Conservation (phyloP, 148 eudicot genomes). For the Fagopyrum esculentum region DNA sequence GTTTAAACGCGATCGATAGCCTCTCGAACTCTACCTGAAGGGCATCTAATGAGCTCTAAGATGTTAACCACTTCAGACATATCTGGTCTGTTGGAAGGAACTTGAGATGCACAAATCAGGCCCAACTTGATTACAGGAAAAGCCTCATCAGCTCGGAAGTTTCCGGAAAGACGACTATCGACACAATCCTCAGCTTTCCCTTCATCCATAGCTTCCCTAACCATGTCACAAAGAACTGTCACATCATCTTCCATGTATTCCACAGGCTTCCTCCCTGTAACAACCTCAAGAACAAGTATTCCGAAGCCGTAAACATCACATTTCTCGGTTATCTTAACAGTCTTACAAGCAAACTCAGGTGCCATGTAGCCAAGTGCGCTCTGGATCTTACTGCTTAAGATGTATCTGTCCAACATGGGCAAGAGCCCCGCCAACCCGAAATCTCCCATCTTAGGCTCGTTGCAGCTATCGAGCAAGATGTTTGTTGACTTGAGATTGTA, state of each 20-base stretch:
- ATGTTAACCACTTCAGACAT: conserved; percentile 86
- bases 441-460: conserved; percentile 68
- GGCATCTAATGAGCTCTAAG: conserved; percentile 68
- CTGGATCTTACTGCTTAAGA: conserved; percentile 78
- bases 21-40: conserved; percentile 33
- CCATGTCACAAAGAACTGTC: conserved; percentile 78
- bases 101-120: conserved; percentile 88
- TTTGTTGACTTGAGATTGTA: conserved; percentile 79
- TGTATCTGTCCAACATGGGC: conserved; percentile 65
- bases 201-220: conserved; percentile 76
- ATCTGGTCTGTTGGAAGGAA: conserved; percentile 88
- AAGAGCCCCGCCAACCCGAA: conserved; percentile 71
- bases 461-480: conserved; percentile 42
- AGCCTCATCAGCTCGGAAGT: conserved; percentile 62
- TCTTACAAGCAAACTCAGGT: conserved; percentile 82
- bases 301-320: conserved; percentile 87
- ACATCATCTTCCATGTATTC: conserved; percentile 98
- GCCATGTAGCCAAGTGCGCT: conserved; percentile 93
- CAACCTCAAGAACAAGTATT: conserved; percentile 58
- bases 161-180: conserved; percentile 51
- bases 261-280: conserved; percentile 79
- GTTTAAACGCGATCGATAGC: neutral
- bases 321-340: conserved; percentile 88
- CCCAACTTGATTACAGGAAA: conserved; percentile 79
- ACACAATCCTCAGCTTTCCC: conserved; percentile 71